A percentile compares a stretch with the other conserved stretches of the same genome.
Conservation (phyloP, 2,329 filamentous ascomycete species). For the Curvularia eragrostidis region DNA sequence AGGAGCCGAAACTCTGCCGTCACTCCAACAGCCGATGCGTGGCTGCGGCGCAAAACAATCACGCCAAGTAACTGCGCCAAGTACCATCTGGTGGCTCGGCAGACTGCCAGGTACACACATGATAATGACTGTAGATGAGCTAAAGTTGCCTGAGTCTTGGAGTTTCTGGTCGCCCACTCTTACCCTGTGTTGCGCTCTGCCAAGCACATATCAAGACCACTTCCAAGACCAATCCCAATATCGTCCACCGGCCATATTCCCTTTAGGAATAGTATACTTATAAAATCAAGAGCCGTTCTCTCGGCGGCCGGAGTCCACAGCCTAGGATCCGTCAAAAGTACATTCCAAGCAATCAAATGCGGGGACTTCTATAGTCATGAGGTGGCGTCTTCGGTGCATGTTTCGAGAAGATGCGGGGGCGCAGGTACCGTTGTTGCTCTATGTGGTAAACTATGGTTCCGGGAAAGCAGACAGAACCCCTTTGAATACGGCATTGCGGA, state of each 20-base stretch:
- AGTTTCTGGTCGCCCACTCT: constrained; percentile 6
- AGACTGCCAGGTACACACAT: constrained; percentile 2
- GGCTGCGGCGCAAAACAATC: constrained; percentile 5
- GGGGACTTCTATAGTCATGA: constrained; percentile 17
- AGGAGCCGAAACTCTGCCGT: constrained; percentile 1
- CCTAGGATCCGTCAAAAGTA: constrained; percentile 21
- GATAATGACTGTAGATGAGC: constrained; percentile 15
- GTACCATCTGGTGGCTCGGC: constrained; percentile 6
- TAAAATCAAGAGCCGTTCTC: constrained; percentile 2
- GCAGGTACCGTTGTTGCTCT: constrained; percentile 23
- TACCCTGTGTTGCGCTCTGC: constrained; percentile 10
- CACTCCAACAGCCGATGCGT: constrained; percentile 1
- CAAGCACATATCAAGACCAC: constrained; percentile 15
- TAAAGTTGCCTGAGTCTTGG: constrained; percentile 13
- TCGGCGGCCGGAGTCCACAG: constrained; percentile 20
- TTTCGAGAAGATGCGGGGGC: constrained; percentile 23
- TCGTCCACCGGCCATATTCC: constrained; percentile 15
- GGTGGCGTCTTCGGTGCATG: constrained; percentile 13
- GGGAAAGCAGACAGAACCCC: constrained; percentile 4
- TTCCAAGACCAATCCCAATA: constrained; percentile 18
- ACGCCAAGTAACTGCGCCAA: constrained; percentile 14
- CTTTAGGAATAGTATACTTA: background rate
- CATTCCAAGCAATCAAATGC: constrained; percentile 21
- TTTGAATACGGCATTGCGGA: constrained; percentile 23
- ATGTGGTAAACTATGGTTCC: constrained; percentile 16